Evolutionary conservation across 768 basidiomycete genomes (phyloP), one percentile per base, ranked within the genome.

Genomic region (Boletus vermiculosoides): DNA sequence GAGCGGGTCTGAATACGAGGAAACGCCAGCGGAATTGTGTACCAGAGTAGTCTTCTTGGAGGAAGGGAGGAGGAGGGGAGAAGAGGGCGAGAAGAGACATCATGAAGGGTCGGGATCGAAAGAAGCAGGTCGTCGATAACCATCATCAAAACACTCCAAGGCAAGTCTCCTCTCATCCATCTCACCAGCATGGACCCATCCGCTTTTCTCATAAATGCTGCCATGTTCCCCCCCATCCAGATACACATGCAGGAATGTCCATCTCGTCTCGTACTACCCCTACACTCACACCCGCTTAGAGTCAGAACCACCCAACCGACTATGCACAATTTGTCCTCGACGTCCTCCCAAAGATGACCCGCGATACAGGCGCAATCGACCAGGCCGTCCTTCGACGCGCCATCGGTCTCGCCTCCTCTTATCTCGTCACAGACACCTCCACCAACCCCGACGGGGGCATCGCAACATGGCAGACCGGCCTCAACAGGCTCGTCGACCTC

Each of bases 1-100:
- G 64, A 10, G 87, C 90, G 20, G 94, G 94, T 42, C 93, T 80
- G 75, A 96, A 92, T 37, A 86, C 83, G 63, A 97, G 73, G 54
- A 84, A 76, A 67, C 80, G 86, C 86, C 88, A 94, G 59, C 74
- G 79, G 70, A 77, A 86, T 71, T 97, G 82, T 45, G 83, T 71
- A 20, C 93, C 94, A 36, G 87, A 79, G 70, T 94, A 97, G 9
- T 87, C 76, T 8, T 75, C 72, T 12, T 77, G 73, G 23, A 66
- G 44, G 11, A 42, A 15, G 0, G 42, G 44, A 5, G 56, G 45
- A 6, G 66, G 57, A 2, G 66, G 55, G 0, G 51, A 22, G 40
- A 67, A 12, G 20, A 60, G 20, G 55, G 61, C 48, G 57, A 66
- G 58, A 3, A 66, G 56, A 31, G 67, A 67, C 52, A 63, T 56